These are phyloP conservation scores for Mycena belliarum DNA, from an alignment of 768 basidiomycete genomes.

Conservation along the genomic window DNA sequence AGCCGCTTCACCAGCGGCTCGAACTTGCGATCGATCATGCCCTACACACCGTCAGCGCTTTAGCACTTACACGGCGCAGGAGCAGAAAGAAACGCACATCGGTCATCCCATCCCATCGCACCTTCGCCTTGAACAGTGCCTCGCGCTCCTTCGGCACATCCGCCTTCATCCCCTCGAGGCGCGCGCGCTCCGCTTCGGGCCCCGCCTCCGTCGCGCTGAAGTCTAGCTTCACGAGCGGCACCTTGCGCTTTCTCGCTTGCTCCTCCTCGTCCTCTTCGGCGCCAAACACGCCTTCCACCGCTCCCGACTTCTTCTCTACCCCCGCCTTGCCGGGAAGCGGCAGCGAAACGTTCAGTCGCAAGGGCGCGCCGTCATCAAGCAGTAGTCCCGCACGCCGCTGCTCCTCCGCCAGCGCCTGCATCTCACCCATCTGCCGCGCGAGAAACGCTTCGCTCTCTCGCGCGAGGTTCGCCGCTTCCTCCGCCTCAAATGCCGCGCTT, in stretches of 20 bases:
- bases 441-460: conserved; percentile 93
- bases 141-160: conserved; percentile 80
- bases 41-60: conserved; percentile 42
- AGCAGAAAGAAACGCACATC: conserved; percentile 56
- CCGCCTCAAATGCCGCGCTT: conserved; percentile 79
- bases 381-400: conserved; percentile 90
- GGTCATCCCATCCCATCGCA: conserved; percentile 88
- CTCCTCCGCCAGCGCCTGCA: conserved; percentile 88
- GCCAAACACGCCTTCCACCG: conserved; percentile 69
- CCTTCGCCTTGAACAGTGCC: conserved; percentile 77
- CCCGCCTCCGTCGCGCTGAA: conserved; percentile 84
- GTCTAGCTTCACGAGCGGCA: conserved; percentile 87
- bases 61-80: not conserved
- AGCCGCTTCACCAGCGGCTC: conserved; percentile 80
- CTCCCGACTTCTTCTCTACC: conserved; percentile 35
- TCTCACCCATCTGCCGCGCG: conserved; percentile 92
- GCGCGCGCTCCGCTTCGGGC: conserved; percentile 63
- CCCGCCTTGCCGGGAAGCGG: conserved; percentile 45
- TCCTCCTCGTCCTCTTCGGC: conserved; percentile 90
- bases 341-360: conserved; percentile 80
- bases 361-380: conserved; percentile 88
- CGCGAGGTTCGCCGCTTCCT: conserved; percentile 84
- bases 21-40: conserved; percentile 83
- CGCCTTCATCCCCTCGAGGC: conserved; percentile 34
- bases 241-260: conserved; percentile 77